Base-by-base conservation (phyloP, 176 grass and related monocot genomes). In the Eremochloa ophiuroides region DNA sequence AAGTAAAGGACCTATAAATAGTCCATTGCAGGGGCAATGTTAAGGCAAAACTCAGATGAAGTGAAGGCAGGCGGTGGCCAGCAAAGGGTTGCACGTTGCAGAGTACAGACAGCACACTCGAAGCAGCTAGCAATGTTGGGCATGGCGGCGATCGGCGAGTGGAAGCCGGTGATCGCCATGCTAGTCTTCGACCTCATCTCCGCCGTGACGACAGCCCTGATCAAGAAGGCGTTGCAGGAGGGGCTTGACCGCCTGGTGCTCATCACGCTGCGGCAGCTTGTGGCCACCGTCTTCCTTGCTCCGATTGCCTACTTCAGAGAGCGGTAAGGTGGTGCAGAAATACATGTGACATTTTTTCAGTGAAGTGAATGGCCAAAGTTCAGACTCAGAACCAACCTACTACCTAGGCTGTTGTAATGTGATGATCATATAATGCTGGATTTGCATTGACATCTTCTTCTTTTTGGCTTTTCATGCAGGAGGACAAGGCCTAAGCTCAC, bases 401-500 rank as follows among this genome's bases (percentile, higher is more conserved):
- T 56, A 7, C 0, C 1, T 78, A 3, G 7, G 22, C 10, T 11
- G 17, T 15, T 42, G 14, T 42, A 34, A 30, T 65, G 2, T 66
- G 56, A 41, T 34, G 10, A 4, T 25, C 37, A 38, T 7, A 38
- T 51, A 2, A 38, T 75, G 25, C 39, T 62, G 27, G 16, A 53
- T 25, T 1, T 50, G 46, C 46, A 17, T 47, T 47, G 15, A 3
- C 46, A 18, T 1, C 35, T 28, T 11, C 3, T 2, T 13, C 4
- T 28, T n/a, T 0, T 81, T 87, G 72, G 22, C 18, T 64, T 85
- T 84, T 87, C 68, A 58, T 58, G 53, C 86, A 98, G 95, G 90
- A 86, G 83, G 75, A 86, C 79, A 62, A 80, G 95, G 78, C 95
- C 95, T 56, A 93, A 91, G 85, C 84, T 98, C 25, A 98, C 95